These are phyloP conservation scores for Xylariaceae sp. DNA, from an alignment of 2,329 filamentous ascomycete species.

Conservation along the genomic window DNA sequence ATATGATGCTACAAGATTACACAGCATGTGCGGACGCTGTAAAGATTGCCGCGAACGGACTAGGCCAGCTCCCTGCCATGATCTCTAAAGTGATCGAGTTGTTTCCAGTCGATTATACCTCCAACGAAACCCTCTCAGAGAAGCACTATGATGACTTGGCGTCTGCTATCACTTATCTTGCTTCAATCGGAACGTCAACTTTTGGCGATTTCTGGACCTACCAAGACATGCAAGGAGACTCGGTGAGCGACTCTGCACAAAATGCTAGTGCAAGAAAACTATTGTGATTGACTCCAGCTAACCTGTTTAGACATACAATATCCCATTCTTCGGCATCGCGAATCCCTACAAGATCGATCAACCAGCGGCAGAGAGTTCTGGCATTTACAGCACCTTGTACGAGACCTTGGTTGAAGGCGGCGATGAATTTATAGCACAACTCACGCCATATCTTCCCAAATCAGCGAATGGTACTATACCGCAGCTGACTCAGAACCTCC, in stretches of 20 bases:
- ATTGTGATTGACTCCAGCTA: not conserved
- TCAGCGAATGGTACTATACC: not conserved
- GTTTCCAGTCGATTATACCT: slow-evolving; percentile 5
- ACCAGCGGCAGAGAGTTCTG: too few relatives aligned
- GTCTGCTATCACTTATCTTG: slow-evolving; percentile 3
- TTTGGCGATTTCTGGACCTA: slow-evolving; percentile 4
- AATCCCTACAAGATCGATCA: not conserved
- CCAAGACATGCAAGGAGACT: slow-evolving; percentile 3
- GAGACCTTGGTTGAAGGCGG: too few relatives aligned
- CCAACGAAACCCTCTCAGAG: slow-evolving; percentile 2
- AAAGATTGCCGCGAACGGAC: not conserved
- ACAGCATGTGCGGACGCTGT: slow-evolving; percentile 7
- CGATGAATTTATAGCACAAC: too few relatives aligned
- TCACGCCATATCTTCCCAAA: too few relatives aligned
- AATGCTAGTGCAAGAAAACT: too few relatives aligned
- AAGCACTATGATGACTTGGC: slow-evolving; percentile 5
- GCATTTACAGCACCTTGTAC: too few relatives aligned
- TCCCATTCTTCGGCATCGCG: not conserved
- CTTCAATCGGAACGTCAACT: slow-evolving; percentile 2
- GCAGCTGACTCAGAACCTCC: slow-evolving; percentile 2
- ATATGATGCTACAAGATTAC: slow-evolving; percentile 3
- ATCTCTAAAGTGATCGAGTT: slow-evolving; percentile 1
- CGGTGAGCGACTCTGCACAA: not conserved
- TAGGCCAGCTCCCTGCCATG: slow-evolving; percentile 5
- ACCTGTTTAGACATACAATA: not conserved